Evolutionary conservation across 768 basidiomycete species (phyloP).

Genomic region (Amanita subjunquillea): DNA sequence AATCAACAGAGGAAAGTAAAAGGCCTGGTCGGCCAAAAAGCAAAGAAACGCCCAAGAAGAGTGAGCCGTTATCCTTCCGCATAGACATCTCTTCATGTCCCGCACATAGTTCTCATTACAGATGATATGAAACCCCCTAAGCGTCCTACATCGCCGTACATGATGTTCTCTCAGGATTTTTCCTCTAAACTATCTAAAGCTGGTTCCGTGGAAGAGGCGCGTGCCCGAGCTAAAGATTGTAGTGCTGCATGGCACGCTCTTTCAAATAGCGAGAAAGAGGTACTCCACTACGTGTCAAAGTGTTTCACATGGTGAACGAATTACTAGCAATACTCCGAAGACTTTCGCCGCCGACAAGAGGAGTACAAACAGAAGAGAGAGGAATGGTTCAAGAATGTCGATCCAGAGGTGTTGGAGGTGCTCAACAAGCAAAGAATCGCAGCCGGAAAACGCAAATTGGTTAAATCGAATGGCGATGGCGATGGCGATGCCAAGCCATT

Average conservation of each 20-base stretch:
- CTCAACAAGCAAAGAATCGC: constrained; percentile 9
- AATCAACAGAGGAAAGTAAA: background rate
- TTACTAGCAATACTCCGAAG: constrained; percentile 14
- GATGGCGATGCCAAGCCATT: background rate
- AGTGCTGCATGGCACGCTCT: constrained; percentile 19
- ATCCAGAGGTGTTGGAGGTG: constrained; percentile 8
- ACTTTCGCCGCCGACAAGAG: background rate
- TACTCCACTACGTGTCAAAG: constrained; percentile 8
- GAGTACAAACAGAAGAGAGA: constrained; percentile 1
- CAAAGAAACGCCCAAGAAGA: background rate
- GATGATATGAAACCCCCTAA: background rate
- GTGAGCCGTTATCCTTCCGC: background rate
- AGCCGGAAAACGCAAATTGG: background rate
- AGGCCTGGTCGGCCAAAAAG: background rate
- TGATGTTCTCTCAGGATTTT: constrained; percentile 1
- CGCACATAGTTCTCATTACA: background rate
- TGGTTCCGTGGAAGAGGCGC: background rate
- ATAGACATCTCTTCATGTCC: no score
- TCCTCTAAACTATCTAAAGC: background rate
- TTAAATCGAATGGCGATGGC: background rate
- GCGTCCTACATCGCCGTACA: background rate
- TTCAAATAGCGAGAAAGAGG: constrained; percentile 25
- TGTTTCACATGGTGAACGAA: background rate
- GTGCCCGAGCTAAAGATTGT: background rate
- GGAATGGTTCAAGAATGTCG: constrained; percentile 11